Percentiles rank a stretch among this genome's conserved stretches.
phyloP scores from a whole-genome alignment of 202 grass and related monocot genomes.

The Schoenoplectus tabernaemontani region DNA sequence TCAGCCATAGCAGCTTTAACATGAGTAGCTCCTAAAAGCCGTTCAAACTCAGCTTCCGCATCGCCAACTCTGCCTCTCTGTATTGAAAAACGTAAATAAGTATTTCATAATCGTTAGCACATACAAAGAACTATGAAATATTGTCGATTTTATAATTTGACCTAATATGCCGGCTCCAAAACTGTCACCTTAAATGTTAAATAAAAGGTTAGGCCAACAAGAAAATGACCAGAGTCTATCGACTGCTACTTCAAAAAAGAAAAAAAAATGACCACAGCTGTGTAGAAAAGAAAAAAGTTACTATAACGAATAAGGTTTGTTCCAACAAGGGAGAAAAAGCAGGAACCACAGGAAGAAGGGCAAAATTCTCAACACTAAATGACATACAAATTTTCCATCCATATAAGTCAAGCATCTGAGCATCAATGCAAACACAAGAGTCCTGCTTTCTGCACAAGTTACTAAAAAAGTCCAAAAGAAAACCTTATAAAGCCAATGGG shows the following conservation, averaged over 20 bases:
- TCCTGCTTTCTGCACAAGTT: background rate
- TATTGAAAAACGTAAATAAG: constrained; percentile 1
- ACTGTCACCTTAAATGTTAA: background rate
- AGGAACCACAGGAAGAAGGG: background rate
- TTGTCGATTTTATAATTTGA: background rate
- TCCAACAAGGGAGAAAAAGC: background rate
- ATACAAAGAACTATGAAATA: background rate
- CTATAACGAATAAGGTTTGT: background rate
- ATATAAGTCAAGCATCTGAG: background rate
- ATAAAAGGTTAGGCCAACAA: no score
- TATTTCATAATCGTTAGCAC: background rate
- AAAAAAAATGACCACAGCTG: background rate
- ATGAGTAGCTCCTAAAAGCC: constrained; percentile 67
- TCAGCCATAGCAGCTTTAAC: constrained; percentile 88
- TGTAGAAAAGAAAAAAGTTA: background rate
- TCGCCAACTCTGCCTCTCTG: constrained; percentile 81
- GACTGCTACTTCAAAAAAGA: no score
- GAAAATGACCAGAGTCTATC: no score
- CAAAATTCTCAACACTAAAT: background rate
- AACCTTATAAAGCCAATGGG: constrained; percentile 98
- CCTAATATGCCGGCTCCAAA: background rate
- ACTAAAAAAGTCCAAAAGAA: constrained; percentile 9
- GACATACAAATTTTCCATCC: background rate
- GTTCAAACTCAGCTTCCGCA: constrained; percentile 85
- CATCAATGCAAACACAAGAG: constrained; percentile 4